Conservation (phyloP, 352 stramenopile species). For the Phytophthora melonis region DNA sequence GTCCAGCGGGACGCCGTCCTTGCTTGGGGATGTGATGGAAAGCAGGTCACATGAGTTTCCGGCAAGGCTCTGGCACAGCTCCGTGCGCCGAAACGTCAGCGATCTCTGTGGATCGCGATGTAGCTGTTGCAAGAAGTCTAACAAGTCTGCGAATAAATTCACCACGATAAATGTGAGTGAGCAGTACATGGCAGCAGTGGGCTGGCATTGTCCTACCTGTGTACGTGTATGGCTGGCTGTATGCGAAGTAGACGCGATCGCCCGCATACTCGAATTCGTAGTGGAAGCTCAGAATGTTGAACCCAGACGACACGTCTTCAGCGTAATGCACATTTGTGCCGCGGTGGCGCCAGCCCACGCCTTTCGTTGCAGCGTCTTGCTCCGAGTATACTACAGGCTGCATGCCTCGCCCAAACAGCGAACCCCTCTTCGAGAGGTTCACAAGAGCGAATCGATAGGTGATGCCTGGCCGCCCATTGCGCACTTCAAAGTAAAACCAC, state of each 20-base stretch:
- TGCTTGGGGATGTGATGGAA: constrained; percentile 80
- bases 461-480: constrained; percentile 55
- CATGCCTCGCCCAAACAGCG: constrained; percentile 83
- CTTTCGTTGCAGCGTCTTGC: constrained; percentile 47
- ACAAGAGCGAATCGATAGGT: constrained; percentile 78
- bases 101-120: constrained; percentile 60
- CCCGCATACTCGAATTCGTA: constrained; percentile 73
- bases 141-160: too few relatives aligned
- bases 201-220: constrained; percentile 46
- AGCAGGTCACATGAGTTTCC: constrained; percentile 90
- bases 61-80: constrained; percentile 88
- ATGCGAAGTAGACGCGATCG: constrained; percentile 86
- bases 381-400: constrained; percentile 86
- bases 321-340: constrained; percentile 70
- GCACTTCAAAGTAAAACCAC: too few relatives aligned
- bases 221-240: constrained; percentile 90
- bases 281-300: constrained; percentile 71
- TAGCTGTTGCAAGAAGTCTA: constrained; percentile 73
- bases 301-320: constrained; percentile 47
- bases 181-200: too few relatives aligned
- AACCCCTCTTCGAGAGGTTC: constrained; percentile 85
- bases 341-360: constrained; percentile 66
- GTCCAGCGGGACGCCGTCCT: constrained; percentile 52
- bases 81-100: constrained; percentile 57
- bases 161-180: too few relatives aligned